A percentile compares a stretch with the other conserved stretches of the same genome.
phyloP scores from a whole-genome alignment of 768 basidiomycete genomes.

The Cantharellus anzutake region DNA sequence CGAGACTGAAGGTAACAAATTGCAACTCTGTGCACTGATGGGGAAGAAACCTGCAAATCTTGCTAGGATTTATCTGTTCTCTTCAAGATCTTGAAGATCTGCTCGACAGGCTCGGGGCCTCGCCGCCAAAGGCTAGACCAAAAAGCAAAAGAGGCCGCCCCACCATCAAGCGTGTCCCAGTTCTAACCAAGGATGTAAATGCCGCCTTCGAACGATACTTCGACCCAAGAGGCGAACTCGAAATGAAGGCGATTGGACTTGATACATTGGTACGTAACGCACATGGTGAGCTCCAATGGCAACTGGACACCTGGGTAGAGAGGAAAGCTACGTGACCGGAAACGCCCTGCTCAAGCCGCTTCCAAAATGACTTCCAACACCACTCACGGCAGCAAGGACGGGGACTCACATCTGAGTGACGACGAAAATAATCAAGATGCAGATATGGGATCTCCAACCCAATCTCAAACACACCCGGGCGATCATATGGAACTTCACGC shows the following conservation, averaged over 20 bases:
- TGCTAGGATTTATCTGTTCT: conserved; percentile 6
- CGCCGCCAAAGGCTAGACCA: conserved; percentile 1
- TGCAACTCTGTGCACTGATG: not conserved
- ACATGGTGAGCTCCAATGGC: not conserved
- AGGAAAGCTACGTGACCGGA: no score
- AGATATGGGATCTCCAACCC: no score
- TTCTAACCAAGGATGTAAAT: not conserved
- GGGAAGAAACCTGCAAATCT: not conserved
- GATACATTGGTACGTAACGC: not conserved
- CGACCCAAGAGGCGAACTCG: conserved; percentile 6
- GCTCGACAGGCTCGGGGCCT: not conserved
- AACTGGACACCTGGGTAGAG: not conserved
- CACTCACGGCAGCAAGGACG: no score
- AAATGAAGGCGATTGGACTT: not conserved
- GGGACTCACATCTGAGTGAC: no score
- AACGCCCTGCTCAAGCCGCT: no score
- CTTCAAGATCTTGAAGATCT: not conserved
- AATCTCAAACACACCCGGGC: no score
- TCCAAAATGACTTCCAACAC: no score
- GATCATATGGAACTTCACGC: no score
- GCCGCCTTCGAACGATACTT: conserved; percentile 3
- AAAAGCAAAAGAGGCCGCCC: not conserved
- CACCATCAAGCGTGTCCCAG: conserved; percentile 2
- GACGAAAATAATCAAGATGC: no score
- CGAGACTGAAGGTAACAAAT: conserved; percentile 4